A percentile compares a stretch with the other conserved stretches of the same genome.
Evolutionary conservation across 2,329 filamentous ascomycete species (phyloP).

Genomic region (Colletotrichum sp.): DNA sequence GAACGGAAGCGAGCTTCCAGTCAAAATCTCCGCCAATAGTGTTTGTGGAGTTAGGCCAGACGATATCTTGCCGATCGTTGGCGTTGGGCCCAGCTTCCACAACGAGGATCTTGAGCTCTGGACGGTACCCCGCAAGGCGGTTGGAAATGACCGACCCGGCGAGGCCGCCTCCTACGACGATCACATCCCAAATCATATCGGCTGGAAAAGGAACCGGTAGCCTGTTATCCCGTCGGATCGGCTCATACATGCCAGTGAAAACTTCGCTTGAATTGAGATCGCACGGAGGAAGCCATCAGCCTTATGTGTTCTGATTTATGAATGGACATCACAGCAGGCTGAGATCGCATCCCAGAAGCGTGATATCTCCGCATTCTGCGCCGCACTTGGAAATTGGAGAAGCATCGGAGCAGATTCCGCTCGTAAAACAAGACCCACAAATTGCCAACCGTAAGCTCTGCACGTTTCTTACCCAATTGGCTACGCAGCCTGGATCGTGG

Average conservation of each 20-base stretch:
- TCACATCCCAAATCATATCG: constrained; percentile 32
- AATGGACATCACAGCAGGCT: background rate
- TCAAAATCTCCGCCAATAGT: constrained; percentile 36
- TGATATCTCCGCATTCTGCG: background rate
- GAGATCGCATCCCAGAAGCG: background rate
- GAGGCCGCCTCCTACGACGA: constrained; percentile 43
- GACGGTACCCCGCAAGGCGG: constrained; percentile 28
- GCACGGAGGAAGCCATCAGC: background rate
- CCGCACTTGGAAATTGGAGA: background rate
- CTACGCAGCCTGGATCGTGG: background rate
- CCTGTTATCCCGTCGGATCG: background rate
- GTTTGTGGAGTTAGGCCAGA: constrained; percentile 29
- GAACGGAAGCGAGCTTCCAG: constrained; percentile 38
- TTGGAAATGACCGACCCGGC: constrained; percentile 39
- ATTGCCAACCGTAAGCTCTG: background rate
- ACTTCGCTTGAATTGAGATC: background rate
- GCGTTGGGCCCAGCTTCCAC: constrained; percentile 42
- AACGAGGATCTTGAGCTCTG: constrained; percentile 37
- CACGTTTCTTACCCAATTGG: background rate
- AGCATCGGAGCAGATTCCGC: background rate
- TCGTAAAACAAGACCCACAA: background rate
- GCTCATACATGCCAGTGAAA: background rate
- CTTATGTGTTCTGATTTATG: background rate
- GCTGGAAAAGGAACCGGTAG: background rate
- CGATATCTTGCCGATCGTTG: constrained; percentile 27